phyloP scores from a whole-genome alignment of 331 rosid genomes.

The Spiraea crenata region DNA sequence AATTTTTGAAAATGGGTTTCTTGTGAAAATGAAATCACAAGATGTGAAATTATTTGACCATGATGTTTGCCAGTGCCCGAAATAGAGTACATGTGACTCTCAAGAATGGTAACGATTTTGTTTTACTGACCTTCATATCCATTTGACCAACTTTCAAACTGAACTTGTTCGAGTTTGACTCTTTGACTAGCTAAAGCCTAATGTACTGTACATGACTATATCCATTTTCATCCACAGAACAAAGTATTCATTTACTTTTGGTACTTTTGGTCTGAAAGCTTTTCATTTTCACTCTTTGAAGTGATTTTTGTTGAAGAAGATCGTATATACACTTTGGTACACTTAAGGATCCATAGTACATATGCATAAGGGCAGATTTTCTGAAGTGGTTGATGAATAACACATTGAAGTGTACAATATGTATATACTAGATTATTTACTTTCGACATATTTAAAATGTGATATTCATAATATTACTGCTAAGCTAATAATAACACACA shows the following conservation, averaged over 20 bases:
- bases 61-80: slow-evolving; percentile 9
- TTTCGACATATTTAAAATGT: too few species aligned
- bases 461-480: too few species aligned
- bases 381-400: too few species aligned
- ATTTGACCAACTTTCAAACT: slow-evolving; percentile 11
- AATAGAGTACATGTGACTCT: slow-evolving; percentile 5
- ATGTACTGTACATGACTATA: background rate
- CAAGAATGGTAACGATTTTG: background rate
- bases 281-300: too few species aligned
- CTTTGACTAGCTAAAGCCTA: background rate
- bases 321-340: too few species aligned
- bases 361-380: too few species aligned
- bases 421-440: too few species aligned
- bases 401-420: too few species aligned
- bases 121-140: background rate
- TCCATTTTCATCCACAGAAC: background rate
- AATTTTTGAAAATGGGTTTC: background rate
- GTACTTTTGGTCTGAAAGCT: too few species aligned
- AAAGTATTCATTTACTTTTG: background rate
- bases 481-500: too few species aligned
- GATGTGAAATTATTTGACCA: slow-evolving; percentile 15
- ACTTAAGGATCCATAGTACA: too few species aligned
- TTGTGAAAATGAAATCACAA: background rate
- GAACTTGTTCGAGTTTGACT: background rate
- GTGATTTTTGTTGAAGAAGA: too few species aligned